These are phyloP conservation scores for Phalaenopsis hybrid DNA, from an alignment of 116 monocot genomes.

Conservation along the genomic window DNA sequence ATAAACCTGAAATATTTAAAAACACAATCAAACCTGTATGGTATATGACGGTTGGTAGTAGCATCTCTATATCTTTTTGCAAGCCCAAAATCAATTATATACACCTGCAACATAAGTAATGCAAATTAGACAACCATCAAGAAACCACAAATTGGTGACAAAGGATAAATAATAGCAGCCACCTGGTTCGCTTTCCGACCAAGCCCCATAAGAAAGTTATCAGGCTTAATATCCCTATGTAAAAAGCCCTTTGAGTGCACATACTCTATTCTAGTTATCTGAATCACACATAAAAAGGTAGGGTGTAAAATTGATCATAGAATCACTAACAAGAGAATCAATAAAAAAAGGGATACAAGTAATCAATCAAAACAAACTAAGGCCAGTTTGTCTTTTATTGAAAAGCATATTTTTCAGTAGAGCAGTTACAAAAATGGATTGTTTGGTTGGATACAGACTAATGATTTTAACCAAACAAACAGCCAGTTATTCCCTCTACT, in stretches of 20 bases:
- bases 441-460: neutral
- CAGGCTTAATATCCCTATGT: slow-evolving; percentile 96
- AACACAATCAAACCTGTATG: slow-evolving; percentile 58
- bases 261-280: slow-evolving; percentile 93
- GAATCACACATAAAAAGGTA: slow-evolving; percentile 14
- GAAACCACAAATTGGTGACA: neutral
- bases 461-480: neutral
- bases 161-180: neutral
- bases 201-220: slow-evolving; percentile 99
- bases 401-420: neutral
- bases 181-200: slow-evolving; percentile 98
- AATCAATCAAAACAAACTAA: neutral
- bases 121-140: neutral
- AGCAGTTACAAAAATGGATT: neutral
- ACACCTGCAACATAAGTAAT: slow-evolving; percentile 51
- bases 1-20: neutral
- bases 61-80: slow-evolving; percentile 89
- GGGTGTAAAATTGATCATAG: neutral
- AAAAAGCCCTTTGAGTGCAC: slow-evolving; percentile 87
- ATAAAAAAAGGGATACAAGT: neutral
- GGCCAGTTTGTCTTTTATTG: neutral
- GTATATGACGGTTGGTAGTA: slow-evolving; percentile 78
- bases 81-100: slow-evolving; percentile 98
- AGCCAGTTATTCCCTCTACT: neutral
- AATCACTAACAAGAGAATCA: neutral